phyloP scores from a whole-genome alignment of 495 filamentous ascomycete species.

The Xylaria bambusicola region DNA sequence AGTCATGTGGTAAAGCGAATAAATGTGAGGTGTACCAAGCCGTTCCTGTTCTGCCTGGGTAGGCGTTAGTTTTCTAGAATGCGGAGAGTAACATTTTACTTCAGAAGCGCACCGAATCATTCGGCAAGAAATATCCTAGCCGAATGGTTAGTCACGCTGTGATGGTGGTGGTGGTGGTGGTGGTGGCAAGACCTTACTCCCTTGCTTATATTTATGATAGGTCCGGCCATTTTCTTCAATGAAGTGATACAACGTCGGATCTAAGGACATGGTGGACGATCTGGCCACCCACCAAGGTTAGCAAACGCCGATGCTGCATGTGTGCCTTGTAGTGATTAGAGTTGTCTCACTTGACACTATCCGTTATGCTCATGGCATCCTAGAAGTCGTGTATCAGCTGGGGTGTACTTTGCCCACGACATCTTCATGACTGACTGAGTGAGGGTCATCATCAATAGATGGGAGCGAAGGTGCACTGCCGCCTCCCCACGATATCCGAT shows the following conservation, averaged over 20 bases:
- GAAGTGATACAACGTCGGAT: slow-evolving; percentile 36
- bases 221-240: slow-evolving; percentile 41
- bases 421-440: neutral
- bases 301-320: too few relatives aligned
- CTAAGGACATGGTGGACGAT: slow-evolving; percentile 35
- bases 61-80: slow-evolving; percentile 2
- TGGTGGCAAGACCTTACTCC: slow-evolving; percentile 20
- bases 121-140: slow-evolving; percentile 42
- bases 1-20: too few relatives aligned
- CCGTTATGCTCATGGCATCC: slow-evolving; percentile 13
- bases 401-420: neutral
- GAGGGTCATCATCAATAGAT: slow-evolving; percentile 28
- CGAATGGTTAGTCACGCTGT: too few relatives aligned
- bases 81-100: neutral
- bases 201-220: slow-evolving; percentile 40
- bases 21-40: slow-evolving; percentile 35
- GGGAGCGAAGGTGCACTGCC: slow-evolving; percentile 33
- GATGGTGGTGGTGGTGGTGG: neutral
- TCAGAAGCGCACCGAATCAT: slow-evolving; percentile 34
- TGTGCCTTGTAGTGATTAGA: neutral
- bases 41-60: slow-evolving; percentile 46
- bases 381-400: slow-evolving; percentile 5
- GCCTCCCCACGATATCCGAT: slow-evolving; percentile 29
- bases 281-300: slow-evolving; percentile 17
- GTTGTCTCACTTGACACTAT: slow-evolving; percentile 15